Base-by-base conservation (phyloP, 2,329 filamentous ascomycete species). In the Cercospora citrullina region DNA sequence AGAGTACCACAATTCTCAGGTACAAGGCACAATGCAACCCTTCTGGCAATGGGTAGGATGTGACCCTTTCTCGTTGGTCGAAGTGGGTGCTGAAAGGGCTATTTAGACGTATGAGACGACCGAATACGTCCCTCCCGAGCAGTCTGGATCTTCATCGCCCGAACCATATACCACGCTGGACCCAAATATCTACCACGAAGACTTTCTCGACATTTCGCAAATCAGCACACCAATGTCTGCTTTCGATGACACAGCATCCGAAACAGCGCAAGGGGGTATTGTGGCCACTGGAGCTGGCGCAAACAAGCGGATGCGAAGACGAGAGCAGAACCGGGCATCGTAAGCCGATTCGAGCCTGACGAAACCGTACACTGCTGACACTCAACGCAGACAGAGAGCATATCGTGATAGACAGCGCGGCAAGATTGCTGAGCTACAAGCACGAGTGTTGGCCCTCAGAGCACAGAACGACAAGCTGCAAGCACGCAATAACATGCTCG, bases 331-430 rank as follows among this genome's bases (percentile, higher is more conserved):
- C 5, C 48, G 48, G 14, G 48, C 48, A 23, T 53, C 48, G 48
- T 53, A 53, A 53, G 48, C 48, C 28, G 21, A 16, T 23, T 4
- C 5, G 48, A 23, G 18, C 12, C 12, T 26, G 48, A 26, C 21
- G 10, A 5, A 7, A 2, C 21, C 21, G 21, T 23, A 16, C 23
- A 21, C 16, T 23, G 21, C 12, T 53, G 21, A 53, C 48, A 28
- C 0, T 21, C 3, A 53, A 23, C 21, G 10, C 12, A 67, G 65
- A 2, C 65, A 67, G 28, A 51, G 65, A 59, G 65, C 65, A 7
- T 67, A 67, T 28, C 60, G 65, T 4, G 65, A 67, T 62, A 53
- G 65, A 48, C 65, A 67, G 36, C 65, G 65, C 48, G 65, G 60
- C n/a, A 67, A 67, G 59, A 67, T 67, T 12, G 36, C 60, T 8